Percentiles rank a stretch among this genome's conserved stretches.
These are phyloP conservation scores for Aspergillus olivimuriae DNA, from an alignment of 495 filamentous ascomycete genomes.

Conservation along the genomic window DNA sequence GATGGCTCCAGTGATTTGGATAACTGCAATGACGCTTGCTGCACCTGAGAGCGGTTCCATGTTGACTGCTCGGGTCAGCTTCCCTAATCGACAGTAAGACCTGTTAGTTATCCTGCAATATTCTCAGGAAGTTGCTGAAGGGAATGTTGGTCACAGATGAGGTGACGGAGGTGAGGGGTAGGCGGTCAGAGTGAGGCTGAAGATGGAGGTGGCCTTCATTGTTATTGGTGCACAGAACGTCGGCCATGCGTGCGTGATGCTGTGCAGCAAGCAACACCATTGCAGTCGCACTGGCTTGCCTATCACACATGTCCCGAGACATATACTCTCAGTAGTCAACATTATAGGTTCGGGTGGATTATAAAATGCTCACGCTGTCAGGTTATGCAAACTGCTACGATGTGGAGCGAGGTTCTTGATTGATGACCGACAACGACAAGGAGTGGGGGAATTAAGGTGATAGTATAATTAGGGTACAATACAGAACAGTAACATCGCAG, in stretches of 20 bases:
- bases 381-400: background rate
- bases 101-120: background rate
- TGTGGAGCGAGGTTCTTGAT: background rate
- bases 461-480: background rate
- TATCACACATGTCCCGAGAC: background rate
- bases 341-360: background rate
- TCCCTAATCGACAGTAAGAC: background rate
- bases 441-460: background rate
- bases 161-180: background rate
- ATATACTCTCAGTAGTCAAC: background rate
- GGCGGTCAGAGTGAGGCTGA: background rate
- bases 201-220: background rate
- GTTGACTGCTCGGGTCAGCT: background rate
- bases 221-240: background rate
- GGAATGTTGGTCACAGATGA: background rate
- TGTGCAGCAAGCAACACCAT: background rate
- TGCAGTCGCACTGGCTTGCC: background rate
- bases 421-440: background rate
- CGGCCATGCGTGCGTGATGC: background rate
- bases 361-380: background rate
- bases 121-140: background rate
- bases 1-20: conserved; percentile 27
- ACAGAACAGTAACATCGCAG: background rate
- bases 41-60: conserved; percentile 4
- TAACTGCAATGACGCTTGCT: conserved; percentile 31